Evolutionary conservation across 1,284 basidiomycete species (phyloP).

Genomic region (Fomitopsis betulina): DNA sequence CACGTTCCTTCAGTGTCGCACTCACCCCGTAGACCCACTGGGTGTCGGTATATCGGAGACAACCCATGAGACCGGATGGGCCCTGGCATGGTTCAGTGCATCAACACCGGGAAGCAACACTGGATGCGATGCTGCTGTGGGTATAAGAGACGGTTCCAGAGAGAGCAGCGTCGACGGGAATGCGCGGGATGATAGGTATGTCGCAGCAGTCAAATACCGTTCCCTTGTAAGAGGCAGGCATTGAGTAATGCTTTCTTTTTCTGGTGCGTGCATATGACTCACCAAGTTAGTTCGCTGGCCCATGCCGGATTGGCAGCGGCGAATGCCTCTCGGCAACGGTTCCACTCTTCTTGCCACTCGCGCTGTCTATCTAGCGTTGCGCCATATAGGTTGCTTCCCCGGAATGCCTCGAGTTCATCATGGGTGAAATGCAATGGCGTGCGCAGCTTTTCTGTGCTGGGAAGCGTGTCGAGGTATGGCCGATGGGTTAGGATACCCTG

Average conservation of each 20-base stretch:
- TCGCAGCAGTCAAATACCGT: slow-evolving; percentile 62
- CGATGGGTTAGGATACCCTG: slow-evolving; percentile 39
- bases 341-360: slow-evolving; percentile 61
- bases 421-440: slow-evolving; percentile 75
- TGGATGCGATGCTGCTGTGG: slow-evolving; percentile 56
- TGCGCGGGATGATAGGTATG: slow-evolving; percentile 80
- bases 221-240: slow-evolving; percentile 48
- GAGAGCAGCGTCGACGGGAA: slow-evolving; percentile 82
- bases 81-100: slow-evolving; percentile 76
- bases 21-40: not conserved
- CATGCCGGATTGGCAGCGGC: slow-evolving; percentile 34
- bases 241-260: too few species aligned
- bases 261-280: slow-evolving; percentile 13
- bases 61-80: slow-evolving; percentile 75
- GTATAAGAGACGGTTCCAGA: slow-evolving; percentile 44
- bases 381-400: slow-evolving; percentile 74
- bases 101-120: slow-evolving; percentile 85
- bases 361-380: slow-evolving; percentile 62
- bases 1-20: not conserved
- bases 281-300: slow-evolving; percentile 66
- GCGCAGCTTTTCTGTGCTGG: slow-evolving; percentile 47
- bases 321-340: slow-evolving; percentile 41
- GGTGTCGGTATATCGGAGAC: slow-evolving; percentile 36
- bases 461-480: slow-evolving; percentile 68
- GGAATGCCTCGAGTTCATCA: slow-evolving; percentile 59